A percentile compares a stretch with the other conserved stretches of the same genome.
phyloP scores from a whole-genome alignment of 331 rosid genomes.

The Malus hybrid region DNA sequence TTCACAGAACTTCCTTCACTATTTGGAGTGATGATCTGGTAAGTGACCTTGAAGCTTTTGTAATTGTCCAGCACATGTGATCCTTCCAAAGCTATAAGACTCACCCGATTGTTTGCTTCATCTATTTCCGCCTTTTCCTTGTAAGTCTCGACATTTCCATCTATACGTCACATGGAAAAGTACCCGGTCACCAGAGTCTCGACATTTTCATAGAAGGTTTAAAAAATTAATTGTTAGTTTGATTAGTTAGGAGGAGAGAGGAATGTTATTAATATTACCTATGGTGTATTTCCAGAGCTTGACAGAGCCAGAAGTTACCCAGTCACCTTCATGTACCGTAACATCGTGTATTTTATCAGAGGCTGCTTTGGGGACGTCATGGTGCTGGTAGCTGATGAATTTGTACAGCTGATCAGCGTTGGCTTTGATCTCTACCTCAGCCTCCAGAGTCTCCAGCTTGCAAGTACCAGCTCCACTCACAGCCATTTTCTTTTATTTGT shows the following conservation, averaged over 20 bases:
- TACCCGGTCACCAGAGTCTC: too few species aligned
- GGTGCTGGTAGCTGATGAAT: constrained; percentile 1
- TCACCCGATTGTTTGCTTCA: too few species aligned
- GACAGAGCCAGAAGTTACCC: constrained; percentile 10
- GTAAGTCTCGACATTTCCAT: too few species aligned
- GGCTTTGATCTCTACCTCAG: constrained; percentile 10
- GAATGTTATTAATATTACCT: background rate
- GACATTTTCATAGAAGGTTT: too few species aligned
- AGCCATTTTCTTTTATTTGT: background rate
- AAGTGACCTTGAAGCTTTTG: too few species aligned
- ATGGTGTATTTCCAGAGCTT: background rate
- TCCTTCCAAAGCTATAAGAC: too few species aligned
- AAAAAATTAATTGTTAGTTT: too few species aligned
- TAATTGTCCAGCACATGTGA: too few species aligned
- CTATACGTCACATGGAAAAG: too few species aligned
- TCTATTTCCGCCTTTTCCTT: too few species aligned
- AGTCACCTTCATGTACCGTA: constrained; percentile 6
- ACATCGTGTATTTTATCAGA: background rate
- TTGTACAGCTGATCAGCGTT: constrained; percentile 1
- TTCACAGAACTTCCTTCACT: constrained; percentile 18
- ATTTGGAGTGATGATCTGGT: constrained; percentile 6
- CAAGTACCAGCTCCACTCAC: background rate
- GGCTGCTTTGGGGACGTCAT: background rate
- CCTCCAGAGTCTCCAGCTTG: background rate
- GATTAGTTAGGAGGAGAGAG: too few species aligned